Evolutionary conservation across 495 filamentous ascomycete genomes (phyloP).

Genomic region (Terfezia boudieri): DNA sequence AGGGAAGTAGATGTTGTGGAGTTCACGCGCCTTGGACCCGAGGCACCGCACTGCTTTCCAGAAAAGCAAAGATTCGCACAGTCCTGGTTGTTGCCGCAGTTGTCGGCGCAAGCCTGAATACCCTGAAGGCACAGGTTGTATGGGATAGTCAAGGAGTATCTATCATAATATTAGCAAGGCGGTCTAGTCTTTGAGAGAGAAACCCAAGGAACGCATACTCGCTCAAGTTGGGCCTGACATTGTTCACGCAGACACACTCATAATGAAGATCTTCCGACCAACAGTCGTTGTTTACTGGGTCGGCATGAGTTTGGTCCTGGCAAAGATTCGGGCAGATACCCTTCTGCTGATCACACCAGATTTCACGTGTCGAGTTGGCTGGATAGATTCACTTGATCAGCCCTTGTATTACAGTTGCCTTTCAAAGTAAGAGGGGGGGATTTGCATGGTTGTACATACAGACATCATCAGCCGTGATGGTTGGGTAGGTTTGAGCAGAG

Average conservation of each 20-base stretch:
- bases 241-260: constrained; percentile 7
- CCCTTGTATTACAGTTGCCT: not conserved
- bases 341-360: constrained; percentile 34
- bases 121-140: constrained; percentile 41
- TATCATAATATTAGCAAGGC: constrained; percentile 1
- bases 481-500: constrained; percentile 7
- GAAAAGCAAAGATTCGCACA: constrained; percentile 34
- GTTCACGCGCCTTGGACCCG: constrained; percentile 33
- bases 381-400: not conserved
- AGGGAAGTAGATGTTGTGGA: constrained; percentile 23
- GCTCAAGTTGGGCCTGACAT: constrained; percentile 9
- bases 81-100: constrained; percentile 27
- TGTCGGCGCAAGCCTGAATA: constrained; percentile 33
- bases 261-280: constrained; percentile 4
- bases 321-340: constrained; percentile 42
- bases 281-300: constrained; percentile 10
- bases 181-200: not conserved
- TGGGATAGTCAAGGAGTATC: constrained; percentile 50
- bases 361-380: constrained; percentile 2
- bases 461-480: constrained; percentile 8
- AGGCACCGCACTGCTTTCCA: constrained; percentile 43
- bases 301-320: constrained; percentile 23
- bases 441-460: constrained; percentile 1
- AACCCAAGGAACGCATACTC: constrained; percentile 6
- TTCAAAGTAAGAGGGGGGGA: not conserved